A percentile compares a stretch with the other conserved stretches of the same genome.
Conservation (phyloP, 2,329 filamentous ascomycete genomes). For the Stagonosporopsis chrysanthemi region DNA sequence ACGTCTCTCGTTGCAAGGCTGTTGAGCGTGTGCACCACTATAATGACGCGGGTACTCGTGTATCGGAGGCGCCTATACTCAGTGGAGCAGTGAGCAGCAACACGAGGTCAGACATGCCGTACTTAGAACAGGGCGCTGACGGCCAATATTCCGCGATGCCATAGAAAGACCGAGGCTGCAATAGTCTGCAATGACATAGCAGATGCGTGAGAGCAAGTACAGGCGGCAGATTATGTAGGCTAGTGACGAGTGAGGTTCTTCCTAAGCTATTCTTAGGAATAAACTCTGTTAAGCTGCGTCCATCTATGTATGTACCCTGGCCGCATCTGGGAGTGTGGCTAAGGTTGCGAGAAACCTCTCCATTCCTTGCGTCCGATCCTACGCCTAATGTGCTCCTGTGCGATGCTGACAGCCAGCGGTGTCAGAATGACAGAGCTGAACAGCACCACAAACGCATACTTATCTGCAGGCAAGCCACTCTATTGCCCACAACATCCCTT, state of each 20-base stretch:
- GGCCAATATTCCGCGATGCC: constrained; percentile 22
- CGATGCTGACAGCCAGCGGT: constrained; percentile 7
- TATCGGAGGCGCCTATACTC: constrained; percentile 17
- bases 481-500: constrained; percentile 2
- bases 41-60: constrained; percentile 11
- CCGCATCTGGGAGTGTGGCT: constrained; percentile 30
- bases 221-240: constrained; percentile 38
- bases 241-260: constrained; percentile 16
- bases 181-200: constrained; percentile 30
- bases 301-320: constrained; percentile 9
- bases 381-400: not conserved
- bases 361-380: constrained; percentile 10
- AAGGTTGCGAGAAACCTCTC: constrained; percentile 29
- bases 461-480: constrained; percentile 15
- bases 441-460: constrained; percentile 6
- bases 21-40: constrained; percentile 8
- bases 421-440: constrained; percentile 2
- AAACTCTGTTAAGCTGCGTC: constrained; percentile 38
- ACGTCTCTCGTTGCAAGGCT: constrained; percentile 29
- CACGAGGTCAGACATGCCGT: constrained; percentile 38
- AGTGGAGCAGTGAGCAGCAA: constrained; percentile 32
- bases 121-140: constrained; percentile 23
- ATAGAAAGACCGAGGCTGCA: constrained; percentile 30
- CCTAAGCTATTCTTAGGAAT: constrained; percentile 44
- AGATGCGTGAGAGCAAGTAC: constrained; percentile 34